Evolutionary conservation across 2,329 filamentous ascomycete genomes (phyloP).

Genomic region (Ophiostoma novo-ulmi): DNA sequence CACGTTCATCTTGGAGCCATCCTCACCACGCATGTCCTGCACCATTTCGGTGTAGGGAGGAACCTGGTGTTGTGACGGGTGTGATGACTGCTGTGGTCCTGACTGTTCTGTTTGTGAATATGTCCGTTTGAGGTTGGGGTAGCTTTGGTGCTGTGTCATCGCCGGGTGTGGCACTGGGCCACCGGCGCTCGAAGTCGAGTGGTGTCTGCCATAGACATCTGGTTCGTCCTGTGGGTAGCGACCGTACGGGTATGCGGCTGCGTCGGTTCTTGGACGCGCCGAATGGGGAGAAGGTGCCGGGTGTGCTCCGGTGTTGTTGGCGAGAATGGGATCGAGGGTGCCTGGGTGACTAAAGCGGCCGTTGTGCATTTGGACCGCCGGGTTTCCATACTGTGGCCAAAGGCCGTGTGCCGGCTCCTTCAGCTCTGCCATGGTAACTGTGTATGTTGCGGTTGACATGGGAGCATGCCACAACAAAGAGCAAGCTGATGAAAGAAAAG

Average conservation of each 20-base stretch:
- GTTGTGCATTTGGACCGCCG: conserved; percentile 46
- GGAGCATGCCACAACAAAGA: conserved; percentile 42
- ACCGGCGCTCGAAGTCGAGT: conserved; percentile 23
- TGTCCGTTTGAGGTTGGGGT: conserved; percentile 52
- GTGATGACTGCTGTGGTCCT: conserved; percentile 18
- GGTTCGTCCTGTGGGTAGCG: conserved; percentile 53
- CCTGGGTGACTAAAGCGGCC: conserved; percentile 42
- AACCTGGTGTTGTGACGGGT: conserved; percentile 18
- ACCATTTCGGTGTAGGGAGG: conserved; percentile 56
- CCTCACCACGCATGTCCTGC: conserved; percentile 52
- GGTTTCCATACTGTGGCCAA: conserved; percentile 54
- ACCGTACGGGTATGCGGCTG: conserved; percentile 48
- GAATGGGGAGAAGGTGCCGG: conserved; percentile 42
- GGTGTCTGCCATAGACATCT: conserved; percentile 50
- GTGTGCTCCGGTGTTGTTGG: conserved; percentile 32
- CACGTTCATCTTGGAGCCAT: conserved; percentile 52
- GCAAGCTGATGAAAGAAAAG: neutral
- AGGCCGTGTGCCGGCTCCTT: conserved; percentile 56
- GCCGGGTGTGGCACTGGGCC: conserved; percentile 35
- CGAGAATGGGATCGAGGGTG: conserved; percentile 47
- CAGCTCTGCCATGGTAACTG: conserved; percentile 59
- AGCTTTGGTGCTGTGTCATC: conserved; percentile 48
- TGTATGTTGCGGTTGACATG: conserved; percentile 60
- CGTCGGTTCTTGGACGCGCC: conserved; percentile 46
- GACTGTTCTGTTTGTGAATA: conserved; percentile 49